Evolutionary conservation across 352 stramenopile species (phyloP), one percentile per base, ranked within the genome.

Genomic region (Phytophthora tentaculata): DNA sequence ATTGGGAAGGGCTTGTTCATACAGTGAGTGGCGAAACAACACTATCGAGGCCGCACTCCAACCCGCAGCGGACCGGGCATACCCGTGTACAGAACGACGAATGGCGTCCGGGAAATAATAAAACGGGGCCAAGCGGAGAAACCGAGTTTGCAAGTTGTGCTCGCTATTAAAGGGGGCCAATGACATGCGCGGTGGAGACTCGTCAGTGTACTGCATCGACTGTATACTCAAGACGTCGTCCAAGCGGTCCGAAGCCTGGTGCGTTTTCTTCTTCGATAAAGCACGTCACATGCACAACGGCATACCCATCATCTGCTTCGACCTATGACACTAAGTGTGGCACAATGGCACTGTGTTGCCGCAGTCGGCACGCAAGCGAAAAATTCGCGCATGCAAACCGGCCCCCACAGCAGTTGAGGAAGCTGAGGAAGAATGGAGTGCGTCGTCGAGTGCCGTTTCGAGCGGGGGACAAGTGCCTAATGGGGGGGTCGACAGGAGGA

Each of bases 241-340:
- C 5, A 61, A 70, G 26, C 58, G 49, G 20, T 37, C 54, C 1
- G 45, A 44, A 16, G n/a, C 63, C 1, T 54, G 35, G 45, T 37
- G 48, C 1, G 63, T 64, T 0, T 64, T 64, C 23, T 20, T 70
- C 10, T 64, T 54, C 20, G 61, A 64, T 4, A 70, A 70, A 44
- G 32, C 41, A 2, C 54, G 50, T 0, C 63, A 51, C 14, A 58
- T 4, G n/a, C 5, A 56, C 28, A 62, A 69, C 23, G 61, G 61
- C 14, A 35, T 16, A 19, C n/a, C 55, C 1, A 65, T 70, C 55
- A 47, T 48, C 7, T 64, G 55, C 28, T 65, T 71, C 22, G 62
- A 70, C 1, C 64, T 70, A 9, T 64, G 47, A 54, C 45, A 56
- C 45, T 32, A 54, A 26, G 48, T 19, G 5, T 63, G 61, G 32